Evolutionary conservation across 768 basidiomycete species (phyloP), one percentile per base, ranked within the genome.

Genomic region (Podaxis sp.): DNA sequence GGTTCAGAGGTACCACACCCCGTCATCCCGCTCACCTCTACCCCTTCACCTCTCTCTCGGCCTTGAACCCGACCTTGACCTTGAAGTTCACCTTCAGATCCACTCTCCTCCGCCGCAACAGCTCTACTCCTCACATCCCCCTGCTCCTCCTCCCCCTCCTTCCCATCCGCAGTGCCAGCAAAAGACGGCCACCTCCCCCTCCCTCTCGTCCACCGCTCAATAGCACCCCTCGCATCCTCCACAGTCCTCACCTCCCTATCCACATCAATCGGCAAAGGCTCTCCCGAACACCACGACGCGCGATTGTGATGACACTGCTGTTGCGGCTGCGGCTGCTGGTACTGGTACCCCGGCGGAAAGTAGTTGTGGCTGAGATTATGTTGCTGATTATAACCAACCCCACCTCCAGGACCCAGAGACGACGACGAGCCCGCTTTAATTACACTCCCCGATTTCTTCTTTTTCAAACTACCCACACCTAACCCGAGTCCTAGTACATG

Each of bases 201-300:
- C 35, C 59, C 53, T 35, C 53, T 47, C 58, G 44, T 57, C 57
- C 52, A 53, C 27, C 52, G 35, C 42, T 38, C 52, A 14, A 47
- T 54, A 10, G 32, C 23, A 5, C 46, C 52, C 32, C n/a, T 54
- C 11, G 52, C 52, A 27, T 54, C 59, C 23, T 38, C 59, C 21
- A 36, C 52, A 37, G 42, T 60, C 52, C 9, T 13, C 21, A 54
- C 27, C 23, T 60, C 51, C 16, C 42, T 18, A 23, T 53, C 59
- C 52, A 35, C 42, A 25, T 47, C 52, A 16, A 27, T 37, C 27
- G 44, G 35, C 11, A 53, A 32, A 23, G 59, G 23, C 16, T 54
- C 59, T 14, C 59, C 59, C 23, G 52, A 47, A 51, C 59, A 48
- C 59, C 59, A 61, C 5, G 59, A 61, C 1, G 53, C 53, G 5